Conservation (phyloP, 139 green algal species). For the Astrephomene gubernaculifera region DNA sequence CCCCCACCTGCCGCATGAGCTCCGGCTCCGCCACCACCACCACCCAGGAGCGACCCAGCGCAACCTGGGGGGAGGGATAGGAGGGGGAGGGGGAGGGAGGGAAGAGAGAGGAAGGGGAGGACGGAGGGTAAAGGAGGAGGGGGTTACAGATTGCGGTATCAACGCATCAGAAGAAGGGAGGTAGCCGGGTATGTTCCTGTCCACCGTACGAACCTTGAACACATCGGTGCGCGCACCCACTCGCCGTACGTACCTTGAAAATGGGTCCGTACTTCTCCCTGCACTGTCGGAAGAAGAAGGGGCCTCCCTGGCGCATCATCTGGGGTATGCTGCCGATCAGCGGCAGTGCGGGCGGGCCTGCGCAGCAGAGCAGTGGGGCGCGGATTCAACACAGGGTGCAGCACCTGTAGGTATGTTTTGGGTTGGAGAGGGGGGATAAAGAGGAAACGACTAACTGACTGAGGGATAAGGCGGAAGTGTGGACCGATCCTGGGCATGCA, state of each 20-base stretch:
- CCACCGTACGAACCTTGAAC: neutral
- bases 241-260: conserved; percentile 53
- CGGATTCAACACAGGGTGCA: neutral
- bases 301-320: conserved; percentile 26
- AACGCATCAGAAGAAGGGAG: neutral
- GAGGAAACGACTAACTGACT: neutral
- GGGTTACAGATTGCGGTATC: neutral
- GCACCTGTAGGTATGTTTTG: neutral
- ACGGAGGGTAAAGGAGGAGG: neutral
- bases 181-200: neutral
- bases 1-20: conserved; percentile 12
- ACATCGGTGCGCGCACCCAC: no score
- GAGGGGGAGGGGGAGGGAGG: no score
- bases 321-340: conserved; percentile 50
- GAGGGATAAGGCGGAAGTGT: neutral
- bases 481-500: neutral
- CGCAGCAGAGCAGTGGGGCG: neutral
- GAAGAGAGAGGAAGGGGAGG: neutral
- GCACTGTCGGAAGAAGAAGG: conserved; percentile 41
- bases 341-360: conserved; percentile 20
- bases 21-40: conserved; percentile 54
- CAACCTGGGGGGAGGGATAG: conserved; percentile 21
- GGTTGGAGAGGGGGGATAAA: neutral
- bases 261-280: conserved; percentile 49
- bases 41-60: conserved; percentile 28